Evolutionary conservation across 768 basidiomycete genomes (phyloP).

Genomic region (Lentinula detonsa): DNA sequence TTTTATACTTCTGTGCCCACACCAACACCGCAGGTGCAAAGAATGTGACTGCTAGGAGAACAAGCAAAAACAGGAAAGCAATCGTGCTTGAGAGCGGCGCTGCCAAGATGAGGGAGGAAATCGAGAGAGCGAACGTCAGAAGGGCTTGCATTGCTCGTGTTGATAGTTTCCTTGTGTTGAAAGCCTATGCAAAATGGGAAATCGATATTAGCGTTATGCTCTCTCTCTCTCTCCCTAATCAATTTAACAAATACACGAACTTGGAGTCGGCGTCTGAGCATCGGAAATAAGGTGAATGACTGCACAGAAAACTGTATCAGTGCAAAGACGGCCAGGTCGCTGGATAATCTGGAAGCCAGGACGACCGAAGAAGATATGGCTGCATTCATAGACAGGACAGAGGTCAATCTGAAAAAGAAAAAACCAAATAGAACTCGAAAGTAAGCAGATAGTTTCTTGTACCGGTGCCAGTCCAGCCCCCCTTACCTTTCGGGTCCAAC

Average conservation of each 20-base stretch:
- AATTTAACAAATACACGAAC: conserved; percentile 25
- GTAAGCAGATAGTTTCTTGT: neutral
- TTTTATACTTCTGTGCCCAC: conserved; percentile 87
- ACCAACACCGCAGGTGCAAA: conserved; percentile 68
- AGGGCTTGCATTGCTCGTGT: conserved; percentile 38
- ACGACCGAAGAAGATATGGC: conserved; percentile 92
- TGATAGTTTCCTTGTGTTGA: conserved; percentile 32
- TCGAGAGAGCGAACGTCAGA: conserved; percentile 48
- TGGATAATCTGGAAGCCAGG: conserved; percentile 80
- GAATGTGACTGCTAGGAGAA: conserved; percentile 57
- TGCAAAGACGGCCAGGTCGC: conserved; percentile 84
- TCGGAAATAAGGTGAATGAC: conserved; percentile 78
- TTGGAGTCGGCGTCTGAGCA: conserved; percentile 69
- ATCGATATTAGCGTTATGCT: conserved; percentile 8
- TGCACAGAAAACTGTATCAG: conserved; percentile 82
- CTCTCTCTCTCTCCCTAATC: neutral
- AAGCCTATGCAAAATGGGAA: conserved; percentile 1
- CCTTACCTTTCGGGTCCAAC: conserved; percentile 55
- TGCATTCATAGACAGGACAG: conserved; percentile 85
- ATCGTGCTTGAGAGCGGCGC: conserved; percentile 49
- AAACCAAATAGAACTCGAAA: conserved; percentile 5
- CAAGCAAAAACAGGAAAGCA: conserved; percentile 43
- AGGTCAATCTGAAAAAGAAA: conserved; percentile 51
- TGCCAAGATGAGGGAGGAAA: conserved; percentile 46
- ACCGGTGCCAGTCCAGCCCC: conserved; percentile 2